phyloP scores from a whole-genome alignment of 1,284 basidiomycete genomes.

The Heliocybe sulcata region DNA sequence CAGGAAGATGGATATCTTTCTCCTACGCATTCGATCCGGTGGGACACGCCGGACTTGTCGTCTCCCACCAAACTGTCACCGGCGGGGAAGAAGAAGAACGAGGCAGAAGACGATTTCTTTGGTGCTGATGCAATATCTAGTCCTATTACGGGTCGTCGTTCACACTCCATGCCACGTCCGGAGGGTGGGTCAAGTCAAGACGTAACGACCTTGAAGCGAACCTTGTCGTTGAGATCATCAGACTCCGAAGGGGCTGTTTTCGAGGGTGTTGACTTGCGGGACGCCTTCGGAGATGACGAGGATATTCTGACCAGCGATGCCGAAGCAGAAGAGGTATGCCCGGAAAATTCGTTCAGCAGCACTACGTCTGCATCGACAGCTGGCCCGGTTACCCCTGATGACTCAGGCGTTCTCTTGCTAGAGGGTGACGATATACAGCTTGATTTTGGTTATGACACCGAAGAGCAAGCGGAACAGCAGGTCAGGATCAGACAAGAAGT shows the following conservation, averaged over 20 bases:
- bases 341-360: slow-evolving; percentile 2
- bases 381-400: background rate
- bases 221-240: background rate
- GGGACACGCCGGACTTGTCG: slow-evolving; percentile 52
- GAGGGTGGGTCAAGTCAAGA: background rate
- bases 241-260: slow-evolving; percentile 11
- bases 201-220: background rate
- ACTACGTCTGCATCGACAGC: background rate
- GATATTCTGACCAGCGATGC: slow-evolving; percentile 42
- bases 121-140: slow-evolving; percentile 57
- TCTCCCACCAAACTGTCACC: slow-evolving; percentile 39
- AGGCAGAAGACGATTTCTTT: slow-evolving; percentile 33
- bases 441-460: slow-evolving; percentile 5
- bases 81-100: slow-evolving; percentile 5
- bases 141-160: slow-evolving; percentile 26
- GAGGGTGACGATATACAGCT: background rate
- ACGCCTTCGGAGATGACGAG: slow-evolving; percentile 27
- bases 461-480: slow-evolving; percentile 22
- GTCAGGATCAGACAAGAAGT: slow-evolving; percentile 25
- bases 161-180: background rate
- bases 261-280: slow-evolving; percentile 30
- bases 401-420: background rate
- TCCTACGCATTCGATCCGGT: slow-evolving; percentile 45
- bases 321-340: slow-evolving; percentile 17
- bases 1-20: slow-evolving; percentile 78